Evolutionary conservation across 176 grass and related monocot genomes (phyloP), one percentile per base, ranked within the genome.

Genomic region (Ampelocalamus luodianensis): DNA sequence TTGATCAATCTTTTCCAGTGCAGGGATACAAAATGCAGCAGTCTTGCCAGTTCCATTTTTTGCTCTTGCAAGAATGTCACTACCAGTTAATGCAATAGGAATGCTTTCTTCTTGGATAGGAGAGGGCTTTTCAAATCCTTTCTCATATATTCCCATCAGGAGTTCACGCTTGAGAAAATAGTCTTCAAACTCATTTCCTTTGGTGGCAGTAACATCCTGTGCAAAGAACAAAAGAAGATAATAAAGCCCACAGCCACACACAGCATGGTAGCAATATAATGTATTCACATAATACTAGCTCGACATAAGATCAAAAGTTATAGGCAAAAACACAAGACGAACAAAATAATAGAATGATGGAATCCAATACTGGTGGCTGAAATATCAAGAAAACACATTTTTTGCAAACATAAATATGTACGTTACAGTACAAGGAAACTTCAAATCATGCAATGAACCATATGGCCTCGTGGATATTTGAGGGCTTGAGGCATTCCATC

Each of bases 61-160:
- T n/a, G 95, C 95, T 90, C 95, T 93, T 1, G 96, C 96, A 83
- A 98, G 93, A 92, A 98, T 93, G 60, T 98, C 96, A 85, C 92
- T 90, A 23, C 96, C 96, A 84, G 96, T 98, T 83, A 98, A 90
- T 73, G 89, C 96, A 86, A 98, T 95, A 78, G 96, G 96, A 88
- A 98, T 98, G 83, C 90, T 94, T 90, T 98, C 96, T 79, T 98
- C 96, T 86, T 98, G 96, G 83, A 98, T 98, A 69, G 96, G 96
- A 59, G 96, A 98, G 49, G 96, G 96, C 12, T 83, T 98, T 89
- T 98, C 96, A 90, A 93, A 98, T 44, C 96, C 96, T 61, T 95
- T 98, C 76, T 98, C 96, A 17, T 89, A 98, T 90, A 95, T 98
- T 29, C 96, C 96, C 96, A 98, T 98, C 65, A 98, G 91, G 38